Evolutionary conservation across 129 eudicot species (phyloP), one percentile per base, ranked within the genome.

Genomic region (Chrysanthemum makinoi): DNA sequence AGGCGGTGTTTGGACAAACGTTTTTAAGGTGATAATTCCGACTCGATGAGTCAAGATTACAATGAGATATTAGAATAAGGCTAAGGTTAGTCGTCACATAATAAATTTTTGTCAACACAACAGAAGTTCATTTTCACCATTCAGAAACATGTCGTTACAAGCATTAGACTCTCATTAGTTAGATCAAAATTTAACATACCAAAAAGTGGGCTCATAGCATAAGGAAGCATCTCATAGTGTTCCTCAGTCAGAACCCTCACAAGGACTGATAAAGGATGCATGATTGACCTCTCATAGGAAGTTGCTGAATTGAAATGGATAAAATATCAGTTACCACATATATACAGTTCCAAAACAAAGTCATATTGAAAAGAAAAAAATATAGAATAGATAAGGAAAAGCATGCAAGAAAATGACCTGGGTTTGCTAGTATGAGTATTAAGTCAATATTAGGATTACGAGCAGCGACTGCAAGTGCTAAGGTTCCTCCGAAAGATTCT

Each of bases 401-500:
- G 43, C 43, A 33, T 33, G 43, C 43, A 43, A 65, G 65, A 39
- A 30, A 65, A 73, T 58, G 30, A 91, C 97, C 92, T 79, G 97
- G 90, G 73, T 91, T 91, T 61, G 96, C 84, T 73, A 91, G 74
- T 70, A 91, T 53, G 60, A 88, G 60, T 43, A 88, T 85, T 57
- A 88, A 86, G 83, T 91, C 97, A 60, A 78, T 62, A 9, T 75
- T 68, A 15, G 97, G 97, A 83, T 86, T 86, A 58, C 86, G 93
- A 24, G 97, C 90, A 48, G 97, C 96, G 39, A 91, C 82, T 39
- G 96, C 90, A 68, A 91, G 94, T 54, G 97, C 96, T 74, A 91
- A 76, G 76, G 83, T 78, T 63, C 96, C 97, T 73, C 97, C 97
- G 33, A 91, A 80, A 33, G 96, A 91, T 72, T 91, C 97, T 20